A percentile compares a stretch with the other conserved stretches of the same genome.
Evolutionary conservation across 208 protist species (phyloP).

Genomic region (Acanthamoeba culbertsoni): DNA sequence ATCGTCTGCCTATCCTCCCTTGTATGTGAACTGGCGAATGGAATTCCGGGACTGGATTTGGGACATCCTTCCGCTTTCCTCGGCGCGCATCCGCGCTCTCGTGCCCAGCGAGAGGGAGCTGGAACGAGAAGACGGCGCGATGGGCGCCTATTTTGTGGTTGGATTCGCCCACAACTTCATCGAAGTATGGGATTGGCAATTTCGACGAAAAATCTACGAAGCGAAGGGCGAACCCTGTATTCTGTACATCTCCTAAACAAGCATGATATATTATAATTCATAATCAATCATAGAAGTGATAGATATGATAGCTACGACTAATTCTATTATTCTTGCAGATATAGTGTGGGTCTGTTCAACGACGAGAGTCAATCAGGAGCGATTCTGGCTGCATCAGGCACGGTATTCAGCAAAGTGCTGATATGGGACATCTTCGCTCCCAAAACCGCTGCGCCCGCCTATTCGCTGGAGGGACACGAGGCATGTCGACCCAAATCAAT

Average conservation of each 20-base stretch:
- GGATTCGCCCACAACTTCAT: constrained; percentile 43
- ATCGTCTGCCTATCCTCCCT: background rate
- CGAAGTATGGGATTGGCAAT: constrained; percentile 33
- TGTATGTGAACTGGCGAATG: constrained; percentile 31
- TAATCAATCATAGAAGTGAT: background rate
- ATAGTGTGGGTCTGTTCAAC: constrained; percentile 8
- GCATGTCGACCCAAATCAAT: too few relatives aligned
- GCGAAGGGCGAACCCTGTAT: constrained; percentile 39
- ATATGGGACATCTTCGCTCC: constrained; percentile 50
- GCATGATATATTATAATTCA: background rate
- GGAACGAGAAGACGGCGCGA: background rate
- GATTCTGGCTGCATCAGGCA: constrained; percentile 22
- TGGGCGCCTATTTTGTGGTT: constrained; percentile 3
- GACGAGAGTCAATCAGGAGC: background rate
- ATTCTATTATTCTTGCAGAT: background rate
- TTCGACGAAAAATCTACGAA: background rate
- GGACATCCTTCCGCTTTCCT: constrained; percentile 32
- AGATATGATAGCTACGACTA: background rate
- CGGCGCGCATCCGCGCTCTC: background rate
- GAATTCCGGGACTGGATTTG: constrained; percentile 40
- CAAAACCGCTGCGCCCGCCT: background rate
- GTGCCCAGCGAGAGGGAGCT: background rate
- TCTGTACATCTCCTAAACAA: background rate
- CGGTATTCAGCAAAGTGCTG: constrained; percentile 49
- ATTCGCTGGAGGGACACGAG: constrained; percentile 6